phyloP scores from a whole-genome alignment of 257 asterid genomes.

The Anisodus acutangulus region DNA sequence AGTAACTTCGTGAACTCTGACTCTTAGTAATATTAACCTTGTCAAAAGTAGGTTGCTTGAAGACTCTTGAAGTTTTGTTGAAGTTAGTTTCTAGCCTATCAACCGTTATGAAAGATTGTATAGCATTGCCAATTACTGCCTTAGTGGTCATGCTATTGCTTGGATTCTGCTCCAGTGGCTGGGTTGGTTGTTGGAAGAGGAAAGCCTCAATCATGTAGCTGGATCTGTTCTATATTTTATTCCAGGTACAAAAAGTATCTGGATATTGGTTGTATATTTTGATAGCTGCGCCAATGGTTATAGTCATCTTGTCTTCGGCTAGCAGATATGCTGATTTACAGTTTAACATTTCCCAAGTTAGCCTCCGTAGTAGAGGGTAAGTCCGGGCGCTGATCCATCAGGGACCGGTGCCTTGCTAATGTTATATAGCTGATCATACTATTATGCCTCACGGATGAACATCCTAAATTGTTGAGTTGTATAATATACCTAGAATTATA shows the following conservation, averaged over 20 bases:
- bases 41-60: conserved; percentile 27
- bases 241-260: neutral
- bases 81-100: conserved; percentile 18
- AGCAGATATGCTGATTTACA: conserved; percentile 25
- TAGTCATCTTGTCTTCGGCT: conserved; percentile 3
- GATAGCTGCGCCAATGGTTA: conserved; percentile 3
- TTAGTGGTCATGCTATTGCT: conserved; percentile 24
- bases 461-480: conserved; percentile 25
- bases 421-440: conserved; percentile 26
- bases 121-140: conserved; percentile 23
- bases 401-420: conserved; percentile 30
- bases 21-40: conserved; percentile 10
- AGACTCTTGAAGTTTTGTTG: conserved; percentile 13
- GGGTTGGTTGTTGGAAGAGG: conserved; percentile 23
- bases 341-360: conserved; percentile 19
- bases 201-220: conserved; percentile 19
- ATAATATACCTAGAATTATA: conserved; percentile 30
- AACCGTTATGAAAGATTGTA: conserved; percentile 20
- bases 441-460: conserved; percentile 28
- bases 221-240: neutral
- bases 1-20: conserved; percentile 35
- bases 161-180: conserved; percentile 30
- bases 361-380: conserved; percentile 26
- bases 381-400: conserved; percentile 26
- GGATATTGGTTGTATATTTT: conserved; percentile 28